These are phyloP conservation scores for Chrysochromulina tobinii DNA, from an alignment of 78 protist species.

Conservation along the genomic window DNA sequence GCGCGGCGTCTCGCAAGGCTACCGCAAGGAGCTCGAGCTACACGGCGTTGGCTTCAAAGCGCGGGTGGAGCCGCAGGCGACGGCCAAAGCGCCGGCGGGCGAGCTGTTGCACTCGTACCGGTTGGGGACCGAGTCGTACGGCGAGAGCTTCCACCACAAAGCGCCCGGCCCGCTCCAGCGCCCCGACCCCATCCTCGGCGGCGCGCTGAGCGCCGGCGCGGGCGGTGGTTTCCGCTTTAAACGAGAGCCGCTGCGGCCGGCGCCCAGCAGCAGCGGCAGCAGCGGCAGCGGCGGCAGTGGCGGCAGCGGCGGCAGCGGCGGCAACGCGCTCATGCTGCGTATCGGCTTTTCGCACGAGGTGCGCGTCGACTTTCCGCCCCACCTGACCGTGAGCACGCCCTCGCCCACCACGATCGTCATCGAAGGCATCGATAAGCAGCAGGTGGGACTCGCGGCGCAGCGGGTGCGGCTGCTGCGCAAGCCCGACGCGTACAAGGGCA, in stretches of 20 bases:
- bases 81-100: not conserved
- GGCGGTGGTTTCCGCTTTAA: no score
- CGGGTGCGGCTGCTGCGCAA: not conserved
- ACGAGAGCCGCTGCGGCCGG: no score
- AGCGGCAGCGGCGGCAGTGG: no score
- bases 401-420: not conserved
- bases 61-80: not conserved
- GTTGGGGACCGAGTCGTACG: no score
- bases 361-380: not conserved
- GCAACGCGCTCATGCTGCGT: not conserved
- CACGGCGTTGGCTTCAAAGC: constrained; percentile 6
- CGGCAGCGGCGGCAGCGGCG: not conserved
- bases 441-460: not conserved
- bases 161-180: no score
- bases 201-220: no score
- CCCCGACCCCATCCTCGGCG: no score
- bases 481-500: constrained; percentile 15
- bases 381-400: not conserved
- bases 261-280: no score
- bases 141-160: no score
- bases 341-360: not conserved
- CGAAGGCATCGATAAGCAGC: not conserved
- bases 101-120: no score
- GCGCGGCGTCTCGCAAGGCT: not conserved
- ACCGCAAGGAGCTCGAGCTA: not conserved